Evolutionary conservation across 2,329 filamentous ascomycete genomes (phyloP).

Genomic region (Penicillium sp.): DNA sequence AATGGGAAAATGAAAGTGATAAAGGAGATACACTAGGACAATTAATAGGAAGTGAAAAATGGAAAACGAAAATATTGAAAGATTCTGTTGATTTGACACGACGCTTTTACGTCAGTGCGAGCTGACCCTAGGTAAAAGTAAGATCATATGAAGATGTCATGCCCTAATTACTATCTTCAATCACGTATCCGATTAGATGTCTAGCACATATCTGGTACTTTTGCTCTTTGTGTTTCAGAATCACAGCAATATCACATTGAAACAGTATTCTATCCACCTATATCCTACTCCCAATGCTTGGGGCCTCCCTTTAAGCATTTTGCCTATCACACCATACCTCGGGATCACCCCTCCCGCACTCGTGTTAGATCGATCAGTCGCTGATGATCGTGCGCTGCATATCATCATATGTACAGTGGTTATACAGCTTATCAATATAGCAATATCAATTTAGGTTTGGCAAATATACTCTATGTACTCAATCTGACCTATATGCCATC

Average conservation of each 20-base stretch:
- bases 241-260: neutral
- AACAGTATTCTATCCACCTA: neutral
- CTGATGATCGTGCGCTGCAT: conserved; percentile 13
- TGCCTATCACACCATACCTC: conserved; percentile 19
- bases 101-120: conserved; percentile 19
- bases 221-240: neutral
- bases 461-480: conserved; percentile 1
- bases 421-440: conserved; percentile 3
- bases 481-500: neutral
- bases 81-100: conserved; percentile 6
- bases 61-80: neutral
- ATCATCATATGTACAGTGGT: conserved; percentile 12
- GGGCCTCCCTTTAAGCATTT: conserved; percentile 13
- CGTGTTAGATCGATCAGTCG: conserved; percentile 8
- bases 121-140: neutral
- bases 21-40: neutral
- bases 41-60: conserved; percentile 1
- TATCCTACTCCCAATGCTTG: neutral
- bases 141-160: conserved; percentile 11
- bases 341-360: conserved; percentile 18
- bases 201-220: neutral
- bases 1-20: neutral
- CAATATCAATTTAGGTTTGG: neutral
- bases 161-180: neutral
- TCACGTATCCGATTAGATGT: neutral